These are phyloP conservation scores for Podila verticillata DNA, from an alignment of 192 early-diverging fungal genomes.

Conservation along the genomic window DNA sequence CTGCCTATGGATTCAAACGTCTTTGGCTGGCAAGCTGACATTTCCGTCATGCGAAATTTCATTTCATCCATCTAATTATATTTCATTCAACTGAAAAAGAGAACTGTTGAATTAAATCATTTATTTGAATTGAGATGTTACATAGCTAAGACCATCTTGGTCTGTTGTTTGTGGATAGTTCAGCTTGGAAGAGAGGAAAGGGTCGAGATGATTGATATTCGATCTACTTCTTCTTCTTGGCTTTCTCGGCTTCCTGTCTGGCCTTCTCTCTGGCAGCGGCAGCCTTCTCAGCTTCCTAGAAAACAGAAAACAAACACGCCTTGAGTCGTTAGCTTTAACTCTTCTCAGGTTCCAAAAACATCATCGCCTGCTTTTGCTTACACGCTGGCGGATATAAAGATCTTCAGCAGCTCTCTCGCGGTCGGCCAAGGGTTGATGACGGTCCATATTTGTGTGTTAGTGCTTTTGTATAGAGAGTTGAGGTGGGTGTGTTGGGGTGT, in stretches of 20 bases:
- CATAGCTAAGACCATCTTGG: not conserved
- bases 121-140: not conserved
- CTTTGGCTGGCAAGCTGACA: not conserved
- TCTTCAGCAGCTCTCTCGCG: conserved; percentile 32
- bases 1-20: conserved; percentile 4
- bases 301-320: not conserved
- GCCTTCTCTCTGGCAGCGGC: conserved; percentile 31
- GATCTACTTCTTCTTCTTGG: conserved; percentile 19
- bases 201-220: not conserved
- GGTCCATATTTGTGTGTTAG: not conserved
- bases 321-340: not conserved
- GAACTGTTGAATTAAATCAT: not conserved
- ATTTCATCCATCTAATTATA: not conserved
- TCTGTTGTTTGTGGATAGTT: not conserved
- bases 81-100: not conserved
- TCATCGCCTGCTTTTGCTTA: not conserved
- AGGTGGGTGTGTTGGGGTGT: too few relatives aligned
- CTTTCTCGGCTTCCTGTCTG: conserved; percentile 3
- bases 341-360: not conserved
- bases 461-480: too few relatives aligned
- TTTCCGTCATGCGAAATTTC: not conserved
- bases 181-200: not conserved
- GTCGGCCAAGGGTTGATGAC: conserved; percentile 14
- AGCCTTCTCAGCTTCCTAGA: conserved; percentile 45
- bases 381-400: conserved; percentile 41